Evolutionary conservation across 768 basidiomycete species (phyloP).

Genomic region (Calocybe cyanea): DNA sequence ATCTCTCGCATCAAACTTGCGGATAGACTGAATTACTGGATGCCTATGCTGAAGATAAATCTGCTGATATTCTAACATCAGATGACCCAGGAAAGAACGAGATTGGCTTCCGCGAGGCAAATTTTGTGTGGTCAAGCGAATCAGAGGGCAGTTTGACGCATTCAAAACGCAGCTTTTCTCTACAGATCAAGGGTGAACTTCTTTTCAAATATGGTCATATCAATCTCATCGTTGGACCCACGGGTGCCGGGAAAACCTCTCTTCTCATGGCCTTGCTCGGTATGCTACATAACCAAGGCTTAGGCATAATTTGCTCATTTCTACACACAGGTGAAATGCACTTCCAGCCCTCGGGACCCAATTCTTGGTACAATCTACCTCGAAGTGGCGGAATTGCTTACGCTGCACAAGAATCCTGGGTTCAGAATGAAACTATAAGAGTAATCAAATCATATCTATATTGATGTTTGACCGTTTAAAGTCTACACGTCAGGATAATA

Average conservation of each 20-base stretch:
- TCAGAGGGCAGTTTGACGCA: slow-evolving; percentile 29
- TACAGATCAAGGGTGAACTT: slow-evolving; percentile 48
- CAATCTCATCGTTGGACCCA: slow-evolving; percentile 58
- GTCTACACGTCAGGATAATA: slow-evolving; percentile 79
- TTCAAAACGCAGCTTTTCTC: slow-evolving; percentile 41
- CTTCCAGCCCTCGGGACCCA: slow-evolving; percentile 43
- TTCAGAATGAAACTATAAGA: slow-evolving; percentile 71
- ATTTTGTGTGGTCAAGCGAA: slow-evolving; percentile 50
- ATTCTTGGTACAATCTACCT: slow-evolving; percentile 69
- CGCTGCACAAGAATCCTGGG: slow-evolving; percentile 82
- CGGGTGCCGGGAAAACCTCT: slow-evolving; percentile 58
- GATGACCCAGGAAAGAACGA: slow-evolving; percentile 22
- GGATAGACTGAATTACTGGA: slow-evolving; percentile 46
- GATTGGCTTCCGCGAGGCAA: slow-evolving; percentile 50
- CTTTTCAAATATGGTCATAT: slow-evolving; percentile 47
- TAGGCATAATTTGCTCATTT: neutral
- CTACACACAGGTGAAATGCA: slow-evolving; percentile 55
- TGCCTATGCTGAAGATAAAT: slow-evolving; percentile 28
- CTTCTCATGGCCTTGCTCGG: slow-evolving; percentile 59
- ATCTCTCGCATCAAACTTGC: neutral
- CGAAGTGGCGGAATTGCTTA: slow-evolving; percentile 67
- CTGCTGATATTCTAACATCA: slow-evolving; percentile 3
- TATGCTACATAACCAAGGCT: slow-evolving; percentile 3
- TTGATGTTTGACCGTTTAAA: no score
- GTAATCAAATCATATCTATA: slow-evolving; percentile 17